Percentiles rank a stretch among this genome's conserved stretches.
These are phyloP conservation scores for Aspergillus intermedius DNA, from an alignment of 2,329 filamentous ascomycete genomes.

Conservation along the genomic window DNA sequence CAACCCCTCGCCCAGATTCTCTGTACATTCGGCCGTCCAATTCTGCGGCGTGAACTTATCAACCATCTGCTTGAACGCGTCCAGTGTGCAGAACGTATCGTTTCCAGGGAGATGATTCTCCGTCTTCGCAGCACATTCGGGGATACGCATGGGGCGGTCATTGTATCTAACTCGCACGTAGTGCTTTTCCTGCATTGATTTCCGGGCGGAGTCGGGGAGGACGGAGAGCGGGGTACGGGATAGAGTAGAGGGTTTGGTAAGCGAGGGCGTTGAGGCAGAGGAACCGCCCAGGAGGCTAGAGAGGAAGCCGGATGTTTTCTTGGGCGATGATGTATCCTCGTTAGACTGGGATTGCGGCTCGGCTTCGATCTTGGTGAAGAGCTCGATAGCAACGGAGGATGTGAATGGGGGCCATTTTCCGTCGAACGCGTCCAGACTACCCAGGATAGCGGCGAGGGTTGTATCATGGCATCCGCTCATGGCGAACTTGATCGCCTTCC, in stretches of 20 bases:
- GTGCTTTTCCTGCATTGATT: conserved; percentile 50
- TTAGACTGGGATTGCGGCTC: conserved; percentile 14
- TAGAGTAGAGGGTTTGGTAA: conserved; percentile 19
- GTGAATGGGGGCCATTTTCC: conserved; percentile 87
- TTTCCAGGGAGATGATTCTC: conserved; percentile 85
- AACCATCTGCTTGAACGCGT: conserved; percentile 85
- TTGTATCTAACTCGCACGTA: conserved; percentile 92
- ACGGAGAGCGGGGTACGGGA: conserved; percentile 28
- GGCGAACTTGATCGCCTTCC: conserved; percentile 58
- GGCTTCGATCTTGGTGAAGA: conserved; percentile 58
- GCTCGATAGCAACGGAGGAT: conserved; percentile 81
- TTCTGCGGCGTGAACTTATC: conserved; percentile 80
- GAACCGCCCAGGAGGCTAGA: conserved; percentile 22
- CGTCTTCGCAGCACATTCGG: conserved; percentile 62
- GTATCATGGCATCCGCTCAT: conserved; percentile 90
- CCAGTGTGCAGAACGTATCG: conserved; percentile 81
- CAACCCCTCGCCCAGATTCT: conserved; percentile 50
- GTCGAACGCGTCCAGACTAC: conserved; percentile 72
- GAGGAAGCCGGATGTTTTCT: conserved; percentile 23
- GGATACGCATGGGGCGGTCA: conserved; percentile 71
- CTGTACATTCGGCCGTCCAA: conserved; percentile 62
- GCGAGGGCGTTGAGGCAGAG: conserved; percentile 9
- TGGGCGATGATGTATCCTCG: conserved; percentile 22
- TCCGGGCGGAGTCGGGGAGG: conserved; percentile 21
- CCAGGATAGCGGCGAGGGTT: conserved; percentile 72